A percentile compares a stretch with the other conserved stretches of the same genome.
These are phyloP conservation scores for Artemisia annua DNA, from an alignment of 129 eudicot species.

Conservation along the genomic window DNA sequence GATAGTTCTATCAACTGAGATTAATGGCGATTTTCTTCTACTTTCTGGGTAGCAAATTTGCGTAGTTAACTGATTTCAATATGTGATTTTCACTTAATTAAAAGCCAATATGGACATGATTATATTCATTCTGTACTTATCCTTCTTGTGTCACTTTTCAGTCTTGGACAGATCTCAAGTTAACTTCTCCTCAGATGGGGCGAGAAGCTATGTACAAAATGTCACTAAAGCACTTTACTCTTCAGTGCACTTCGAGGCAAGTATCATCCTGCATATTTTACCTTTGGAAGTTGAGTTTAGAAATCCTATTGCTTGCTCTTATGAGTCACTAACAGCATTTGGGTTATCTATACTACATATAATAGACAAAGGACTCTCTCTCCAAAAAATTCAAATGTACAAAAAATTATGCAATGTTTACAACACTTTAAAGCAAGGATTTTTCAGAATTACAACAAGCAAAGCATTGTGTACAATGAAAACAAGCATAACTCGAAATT, in stretches of 20 bases:
- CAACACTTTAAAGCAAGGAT: too few relatives aligned
- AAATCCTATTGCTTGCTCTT: constrained; percentile 11
- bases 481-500: too few relatives aligned
- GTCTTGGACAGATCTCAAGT: constrained; percentile 92
- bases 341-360: too few relatives aligned
- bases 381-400: too few relatives aligned
- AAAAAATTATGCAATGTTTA: too few relatives aligned
- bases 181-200: constrained; percentile 88
- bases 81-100: neutral
- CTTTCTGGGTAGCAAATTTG: neutral
- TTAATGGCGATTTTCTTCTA: neutral
- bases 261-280: constrained; percentile 14
- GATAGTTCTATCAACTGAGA: neutral
- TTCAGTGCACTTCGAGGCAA: constrained; percentile 82
- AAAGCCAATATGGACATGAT: neutral
- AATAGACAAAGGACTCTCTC: too few relatives aligned
- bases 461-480: too few relatives aligned
- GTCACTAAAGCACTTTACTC: constrained; percentile 62
- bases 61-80: neutral
- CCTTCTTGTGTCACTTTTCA: constrained; percentile 31
- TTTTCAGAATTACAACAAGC: too few relatives aligned
- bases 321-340: constrained; percentile 19
- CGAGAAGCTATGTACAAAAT: constrained; percentile 82
- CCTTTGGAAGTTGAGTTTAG: neutral
- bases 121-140: neutral